A percentile compares a stretch with the other conserved stretches of the same genome.
Conservation (phyloP, 305 asterid genomes). For the Salvia sclarea region DNA sequence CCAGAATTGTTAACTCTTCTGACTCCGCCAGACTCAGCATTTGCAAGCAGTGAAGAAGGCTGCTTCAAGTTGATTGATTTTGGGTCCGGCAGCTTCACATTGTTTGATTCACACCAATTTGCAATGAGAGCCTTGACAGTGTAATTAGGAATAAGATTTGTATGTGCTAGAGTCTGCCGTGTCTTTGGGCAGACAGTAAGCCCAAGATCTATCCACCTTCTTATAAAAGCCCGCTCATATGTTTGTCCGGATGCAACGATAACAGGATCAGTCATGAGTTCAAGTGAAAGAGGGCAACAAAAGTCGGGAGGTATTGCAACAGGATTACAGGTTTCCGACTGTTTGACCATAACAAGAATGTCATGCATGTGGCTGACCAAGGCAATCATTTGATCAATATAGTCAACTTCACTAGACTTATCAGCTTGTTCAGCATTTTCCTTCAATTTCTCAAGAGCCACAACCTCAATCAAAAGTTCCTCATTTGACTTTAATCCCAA, state of each 20-base stretch:
- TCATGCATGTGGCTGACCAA: constrained; percentile 86
- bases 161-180: constrained; percentile 70
- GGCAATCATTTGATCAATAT: constrained; percentile 70
- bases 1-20: constrained; percentile 49
- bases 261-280: constrained; percentile 92
- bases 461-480: constrained; percentile 84
- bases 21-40: constrained; percentile 54
- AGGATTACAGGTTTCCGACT: constrained; percentile 63
- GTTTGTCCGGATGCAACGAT: constrained; percentile 94
- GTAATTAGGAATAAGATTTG: constrained; percentile 81
- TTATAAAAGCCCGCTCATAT: constrained; percentile 73
- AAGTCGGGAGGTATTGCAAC: constrained; percentile 86
- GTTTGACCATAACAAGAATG: constrained; percentile 64
- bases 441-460: constrained; percentile 89
- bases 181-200: constrained; percentile 91
- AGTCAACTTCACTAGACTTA: constrained; percentile 67
- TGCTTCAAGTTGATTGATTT: constrained; percentile 60
- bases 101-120: constrained; percentile 77
- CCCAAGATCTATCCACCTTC: constrained; percentile 87
- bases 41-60: constrained; percentile 63
- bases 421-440: constrained; percentile 87
- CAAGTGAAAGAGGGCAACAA: constrained; percentile 92
- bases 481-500: constrained; percentile 73
- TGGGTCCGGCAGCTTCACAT: constrained; percentile 82
- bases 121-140: constrained; percentile 90